Base-by-base conservation (phyloP, 139 green algal genomes). In the Pseudopediastrum boryanum region DNA sequence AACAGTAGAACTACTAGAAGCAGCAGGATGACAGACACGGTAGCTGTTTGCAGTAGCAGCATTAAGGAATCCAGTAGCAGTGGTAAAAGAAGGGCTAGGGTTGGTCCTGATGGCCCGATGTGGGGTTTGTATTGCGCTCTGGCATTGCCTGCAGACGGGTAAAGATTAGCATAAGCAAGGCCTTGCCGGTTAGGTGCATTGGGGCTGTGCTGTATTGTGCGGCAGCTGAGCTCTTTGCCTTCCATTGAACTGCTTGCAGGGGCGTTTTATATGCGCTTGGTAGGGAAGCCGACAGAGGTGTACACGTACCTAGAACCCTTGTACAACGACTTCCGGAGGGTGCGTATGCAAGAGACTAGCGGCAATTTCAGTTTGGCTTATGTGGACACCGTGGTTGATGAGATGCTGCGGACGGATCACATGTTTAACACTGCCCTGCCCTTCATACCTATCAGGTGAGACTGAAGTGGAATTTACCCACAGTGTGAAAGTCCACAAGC, bases 291-390 rank as follows among this genome's bases (percentile, higher is more conserved):
- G 1, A 66, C 91, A 64, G 96, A 99, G 43, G 91, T 99, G 9
- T 99, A 98, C 85, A 88, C 96, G 51, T 98, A 98, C 85, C 73
- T 99, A 62, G 95, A 99, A 85, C 96, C 96, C 3, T 87, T 99
- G 27, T 96, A 98, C 88, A 98, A 98, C 77, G 96, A 99, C 85
- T 99, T 95, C 72, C 84, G 96, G 1, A 95, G 95, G 75, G 83
- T 88, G 56, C 79, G 94, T 4, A 23, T 92, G 48, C 88, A 86
- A 6, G 74, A 68, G 0, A 21, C 78, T 12, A 86, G 93, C n/a
- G 94, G 94, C 52, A 82, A 33, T 31, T 98, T 90, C 69, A 64
- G 54, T 38, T 81, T 98, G 62, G 78, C 64, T 0, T 92, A 98
- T 63, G 84, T 99, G 44, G 95, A 99, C 64, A 90, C 95, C 80